Evolutionary conservation across 1,139 yeast species (phyloP).

Genomic region (Kurtzmaniella quercitrusa): DNA sequence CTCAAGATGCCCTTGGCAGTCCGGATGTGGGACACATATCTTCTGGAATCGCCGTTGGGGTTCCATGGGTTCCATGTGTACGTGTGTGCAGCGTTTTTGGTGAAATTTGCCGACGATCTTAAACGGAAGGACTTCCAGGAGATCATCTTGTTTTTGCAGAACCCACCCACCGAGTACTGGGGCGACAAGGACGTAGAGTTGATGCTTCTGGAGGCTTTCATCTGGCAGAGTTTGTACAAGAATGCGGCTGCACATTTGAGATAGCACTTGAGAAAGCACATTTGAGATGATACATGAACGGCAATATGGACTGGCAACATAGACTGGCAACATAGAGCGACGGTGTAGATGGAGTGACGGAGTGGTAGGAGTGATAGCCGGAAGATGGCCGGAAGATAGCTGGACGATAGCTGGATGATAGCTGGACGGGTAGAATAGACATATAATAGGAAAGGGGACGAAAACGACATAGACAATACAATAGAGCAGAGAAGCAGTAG

Average conservation of each 20-base stretch:
- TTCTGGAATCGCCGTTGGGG: slow-evolving; percentile 84
- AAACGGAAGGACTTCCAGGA: slow-evolving; percentile 93
- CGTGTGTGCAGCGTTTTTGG: slow-evolving; percentile 96
- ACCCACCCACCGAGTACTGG: slow-evolving; percentile 85
- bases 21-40: slow-evolving; percentile 97
- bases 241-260: slow-evolving; percentile 82
- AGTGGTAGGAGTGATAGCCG: no score
- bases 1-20: slow-evolving; percentile 71
- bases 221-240: slow-evolving; percentile 91
- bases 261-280: slow-evolving; percentile 6
- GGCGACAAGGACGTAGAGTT: slow-evolving; percentile 85
- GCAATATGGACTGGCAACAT: no score
- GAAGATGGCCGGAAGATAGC: no score
- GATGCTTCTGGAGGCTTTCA: slow-evolving; percentile 89
- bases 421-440: no score
- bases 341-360: no score
- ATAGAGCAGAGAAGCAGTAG: no score
- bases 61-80: slow-evolving; percentile 92
- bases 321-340: no score
- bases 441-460: no score
- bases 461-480: no score
- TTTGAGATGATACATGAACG: no score
- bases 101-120: slow-evolving; percentile 76
- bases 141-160: slow-evolving; percentile 82
- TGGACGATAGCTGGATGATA: no score